A percentile compares a stretch with the other conserved stretches of the same genome.
phyloP scores from a whole-genome alignment of 2,329 filamentous ascomycete species.

The Aschersonia sp. region DNA sequence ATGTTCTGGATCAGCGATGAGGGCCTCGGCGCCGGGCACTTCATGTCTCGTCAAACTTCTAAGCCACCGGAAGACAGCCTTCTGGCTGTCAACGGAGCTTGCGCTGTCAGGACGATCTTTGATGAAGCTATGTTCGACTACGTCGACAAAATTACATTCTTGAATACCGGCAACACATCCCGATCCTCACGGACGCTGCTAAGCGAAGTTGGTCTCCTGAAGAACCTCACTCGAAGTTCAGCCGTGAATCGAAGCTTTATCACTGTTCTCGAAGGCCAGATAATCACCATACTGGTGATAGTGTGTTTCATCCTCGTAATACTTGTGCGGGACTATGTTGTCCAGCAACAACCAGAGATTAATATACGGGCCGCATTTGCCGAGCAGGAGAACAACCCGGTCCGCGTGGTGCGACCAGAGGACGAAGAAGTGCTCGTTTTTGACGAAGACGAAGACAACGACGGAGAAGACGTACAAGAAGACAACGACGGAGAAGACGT shows the following conservation, averaged over 20 bases:
- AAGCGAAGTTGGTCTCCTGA: slow-evolving; percentile 40
- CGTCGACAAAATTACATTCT: slow-evolving; percentile 6
- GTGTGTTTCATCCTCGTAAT: slow-evolving; percentile 95
- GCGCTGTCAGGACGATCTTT: slow-evolving; percentile 3
- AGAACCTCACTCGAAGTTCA: slow-evolving; percentile 51
- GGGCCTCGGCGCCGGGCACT: slow-evolving; percentile 31
- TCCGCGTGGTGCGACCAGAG: slow-evolving; percentile 2
- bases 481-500: neutral
- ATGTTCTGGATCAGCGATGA: slow-evolving; percentile 90
- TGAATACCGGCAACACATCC: slow-evolving; percentile 3
- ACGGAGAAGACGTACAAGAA: slow-evolving; percentile 7
- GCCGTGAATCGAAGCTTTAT: slow-evolving; percentile 66
- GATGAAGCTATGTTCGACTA: slow-evolving; percentile 4
- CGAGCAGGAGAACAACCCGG: slow-evolving; percentile 19
- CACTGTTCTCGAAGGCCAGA: slow-evolving; percentile 76
- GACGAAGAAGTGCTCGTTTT: slow-evolving; percentile 7
- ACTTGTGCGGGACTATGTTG: slow-evolving; percentile 90
- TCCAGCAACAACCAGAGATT: slow-evolving; percentile 89
- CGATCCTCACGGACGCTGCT: slow-evolving; percentile 27
- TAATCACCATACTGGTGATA: slow-evolving; percentile 85
- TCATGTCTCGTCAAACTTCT: slow-evolving; percentile 2
- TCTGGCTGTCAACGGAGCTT: neutral
- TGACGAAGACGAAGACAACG: slow-evolving; percentile 14
- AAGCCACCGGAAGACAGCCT: neutral
- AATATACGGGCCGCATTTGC: slow-evolving; percentile 61